Percentiles rank a stretch among this genome's conserved stretches.
phyloP scores from a whole-genome alignment of 192 early-diverging fungal species.

The Coemansia sp. region DNA sequence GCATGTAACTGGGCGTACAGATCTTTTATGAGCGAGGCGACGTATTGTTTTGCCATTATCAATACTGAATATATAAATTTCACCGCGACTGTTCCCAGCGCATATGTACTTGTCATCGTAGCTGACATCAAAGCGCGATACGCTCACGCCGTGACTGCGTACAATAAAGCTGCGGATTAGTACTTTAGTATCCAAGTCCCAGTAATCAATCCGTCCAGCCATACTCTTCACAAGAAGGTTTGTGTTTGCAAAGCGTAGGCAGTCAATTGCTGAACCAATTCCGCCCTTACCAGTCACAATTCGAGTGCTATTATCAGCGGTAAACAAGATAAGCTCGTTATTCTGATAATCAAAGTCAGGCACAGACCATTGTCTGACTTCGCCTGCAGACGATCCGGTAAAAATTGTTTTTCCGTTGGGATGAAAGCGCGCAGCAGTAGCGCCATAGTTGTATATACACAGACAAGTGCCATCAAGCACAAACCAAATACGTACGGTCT shows the following conservation, averaged over 20 bases:
- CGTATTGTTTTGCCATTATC: constrained; percentile 62
- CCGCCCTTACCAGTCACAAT: constrained; percentile 23
- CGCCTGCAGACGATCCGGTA: constrained; percentile 54
- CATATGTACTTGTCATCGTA: constrained; percentile 72
- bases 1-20: constrained; percentile 75
- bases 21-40: constrained; percentile 71
- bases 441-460: constrained; percentile 60
- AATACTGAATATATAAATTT: constrained; percentile 71
- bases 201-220: constrained; percentile 75
- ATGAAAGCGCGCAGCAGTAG: constrained; percentile 65
- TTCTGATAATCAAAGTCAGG: constrained; percentile 36
- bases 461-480: constrained; percentile 62
- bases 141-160: constrained; percentile 43
- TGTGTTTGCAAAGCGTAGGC: constrained; percentile 67
- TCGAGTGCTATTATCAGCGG: constrained; percentile 24
- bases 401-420: constrained; percentile 62
- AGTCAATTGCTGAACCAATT: constrained; percentile 58
- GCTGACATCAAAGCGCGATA: constrained; percentile 66
- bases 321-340: constrained; percentile 12
- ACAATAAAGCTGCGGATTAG: constrained; percentile 52
- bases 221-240: constrained; percentile 70
- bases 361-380: constrained; percentile 58
- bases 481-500: constrained; percentile 79
- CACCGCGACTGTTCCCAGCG: constrained; percentile 71
- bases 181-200: constrained; percentile 60